Evolutionary conservation across 2,329 filamentous ascomycete species (phyloP).

Genomic region (Mycocentrospora acerina): DNA sequence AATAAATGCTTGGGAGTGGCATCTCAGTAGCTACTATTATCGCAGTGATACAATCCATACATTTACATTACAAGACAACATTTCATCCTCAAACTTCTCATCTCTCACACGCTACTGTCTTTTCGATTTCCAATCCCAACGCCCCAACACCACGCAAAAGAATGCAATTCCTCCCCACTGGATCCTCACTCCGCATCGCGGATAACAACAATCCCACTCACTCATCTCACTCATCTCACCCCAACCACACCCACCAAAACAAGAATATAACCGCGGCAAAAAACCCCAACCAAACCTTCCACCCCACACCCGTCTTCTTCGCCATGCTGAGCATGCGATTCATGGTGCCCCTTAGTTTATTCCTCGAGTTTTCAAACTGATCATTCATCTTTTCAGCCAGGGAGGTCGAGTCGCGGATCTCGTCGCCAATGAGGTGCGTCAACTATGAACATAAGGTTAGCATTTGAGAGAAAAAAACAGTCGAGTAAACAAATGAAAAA

Average conservation of each 20-base stretch:
- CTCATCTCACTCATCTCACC: not conserved
- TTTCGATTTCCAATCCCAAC: too few relatives aligned
- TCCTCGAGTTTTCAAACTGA: constrained; percentile 80
- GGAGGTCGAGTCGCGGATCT: constrained; percentile 86
- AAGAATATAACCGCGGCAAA: constrained; percentile 79
- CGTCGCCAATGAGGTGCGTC: constrained; percentile 89
- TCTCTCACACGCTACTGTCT: too few relatives aligned
- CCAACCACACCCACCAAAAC: constrained; percentile 89
- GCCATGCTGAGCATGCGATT: constrained; percentile 97
- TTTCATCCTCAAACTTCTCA: too few relatives aligned
- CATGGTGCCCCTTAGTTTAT: constrained; percentile 88
- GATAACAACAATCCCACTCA: not conserved
- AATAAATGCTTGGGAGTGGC: too few relatives aligned
- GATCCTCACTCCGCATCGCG: too few relatives aligned
- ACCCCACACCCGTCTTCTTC: constrained; percentile 87
- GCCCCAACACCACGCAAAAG: not conserved
- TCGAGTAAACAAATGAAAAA: constrained; percentile 1
- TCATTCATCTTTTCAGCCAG: constrained; percentile 96
- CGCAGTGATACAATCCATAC: too few relatives aligned
- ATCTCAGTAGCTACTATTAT: too few relatives aligned
- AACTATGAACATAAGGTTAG: constrained; percentile 54
- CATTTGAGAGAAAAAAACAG: too few relatives aligned
- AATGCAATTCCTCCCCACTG: not conserved
- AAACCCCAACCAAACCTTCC: constrained; percentile 91
- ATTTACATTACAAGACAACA: too few relatives aligned